Conservation (phyloP, 192 early-diverging fungal genomes). For the Coemansia sp. region DNA sequence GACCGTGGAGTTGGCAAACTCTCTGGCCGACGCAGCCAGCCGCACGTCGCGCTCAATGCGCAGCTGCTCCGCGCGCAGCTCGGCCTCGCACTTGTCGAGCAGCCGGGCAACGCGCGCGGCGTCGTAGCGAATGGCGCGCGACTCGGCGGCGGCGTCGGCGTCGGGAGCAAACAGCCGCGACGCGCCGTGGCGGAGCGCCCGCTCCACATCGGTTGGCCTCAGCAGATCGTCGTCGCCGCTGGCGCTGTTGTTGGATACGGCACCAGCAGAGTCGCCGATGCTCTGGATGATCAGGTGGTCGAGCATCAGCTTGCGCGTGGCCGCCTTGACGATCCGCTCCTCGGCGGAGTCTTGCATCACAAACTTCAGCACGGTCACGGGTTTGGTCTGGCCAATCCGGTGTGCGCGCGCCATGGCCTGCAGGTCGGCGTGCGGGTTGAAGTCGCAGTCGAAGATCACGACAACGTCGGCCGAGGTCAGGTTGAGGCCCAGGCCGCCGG, state of each 20-base stretch:
- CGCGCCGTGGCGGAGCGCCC: constrained; percentile 88
- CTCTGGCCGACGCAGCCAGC: neutral
- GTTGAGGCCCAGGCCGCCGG: constrained; percentile 94
- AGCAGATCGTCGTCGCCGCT: constrained; percentile 24
- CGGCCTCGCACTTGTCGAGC: constrained; percentile 32
- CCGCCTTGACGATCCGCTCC: constrained; percentile 92
- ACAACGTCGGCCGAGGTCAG: constrained; percentile 93
- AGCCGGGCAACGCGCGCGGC: neutral
- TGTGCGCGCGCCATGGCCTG: constrained; percentile 97
- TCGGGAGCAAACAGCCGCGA: constrained; percentile 67
- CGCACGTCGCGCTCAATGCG: neutral
- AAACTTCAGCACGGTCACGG: constrained; percentile 92
- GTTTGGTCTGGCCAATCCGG: constrained; percentile 94
- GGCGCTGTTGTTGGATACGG: neutral
- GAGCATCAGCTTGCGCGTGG: constrained; percentile 95
- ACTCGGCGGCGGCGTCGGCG: constrained; percentile 56
- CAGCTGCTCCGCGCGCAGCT: constrained; percentile 9
- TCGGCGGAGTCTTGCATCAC: constrained; percentile 95
- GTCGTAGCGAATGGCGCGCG: constrained; percentile 31
- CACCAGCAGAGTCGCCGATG: constrained; percentile 56
- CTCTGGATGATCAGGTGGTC: constrained; percentile 95
- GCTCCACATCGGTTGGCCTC: constrained; percentile 23
- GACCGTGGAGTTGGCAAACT: constrained; percentile 4
- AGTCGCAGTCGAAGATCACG: constrained; percentile 89
- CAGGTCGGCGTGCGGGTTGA: constrained; percentile 93